phyloP scores from a whole-genome alignment of 2,329 filamentous ascomycete genomes.

The Botryotinia globosa region DNA sequence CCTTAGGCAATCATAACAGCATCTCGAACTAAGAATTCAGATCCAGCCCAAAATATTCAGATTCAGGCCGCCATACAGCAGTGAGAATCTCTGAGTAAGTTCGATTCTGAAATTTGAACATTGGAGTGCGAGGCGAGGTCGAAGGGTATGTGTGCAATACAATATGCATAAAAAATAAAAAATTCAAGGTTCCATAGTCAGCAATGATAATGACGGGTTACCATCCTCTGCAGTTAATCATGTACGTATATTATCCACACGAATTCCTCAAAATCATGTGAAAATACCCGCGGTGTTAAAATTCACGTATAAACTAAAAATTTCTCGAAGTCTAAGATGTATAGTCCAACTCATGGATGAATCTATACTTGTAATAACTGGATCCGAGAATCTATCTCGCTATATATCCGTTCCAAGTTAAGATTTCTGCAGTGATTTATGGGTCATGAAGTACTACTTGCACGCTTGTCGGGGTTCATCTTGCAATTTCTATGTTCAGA shows the following conservation, averaged over 20 bases:
- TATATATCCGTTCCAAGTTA: neutral
- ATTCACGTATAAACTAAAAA: neutral
- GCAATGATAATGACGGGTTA: neutral
- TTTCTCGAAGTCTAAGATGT: neutral
- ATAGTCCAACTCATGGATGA: too few species aligned
- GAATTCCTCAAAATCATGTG: accelerated
- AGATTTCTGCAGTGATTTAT: neutral
- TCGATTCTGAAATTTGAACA: accelerated
- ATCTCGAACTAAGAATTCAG: neutral
- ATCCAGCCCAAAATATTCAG: neutral
- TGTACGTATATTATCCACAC: neutral
- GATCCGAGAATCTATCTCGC: neutral
- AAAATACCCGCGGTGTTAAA: neutral
- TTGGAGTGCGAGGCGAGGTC: neutral
- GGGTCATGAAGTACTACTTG: neutral
- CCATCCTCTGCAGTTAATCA: neutral
- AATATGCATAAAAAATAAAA: neutral
- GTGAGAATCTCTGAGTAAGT: neutral
- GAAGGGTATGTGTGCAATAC: neutral
- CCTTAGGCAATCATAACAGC: accelerated
- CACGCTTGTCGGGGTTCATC: neutral
- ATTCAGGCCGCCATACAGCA: neutral
- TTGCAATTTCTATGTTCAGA: neutral
- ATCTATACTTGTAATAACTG: neutral
- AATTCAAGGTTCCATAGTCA: neutral